Evolutionary conservation across 805 yeast genomes (phyloP).

Genomic region (Candida quercuum): DNA sequence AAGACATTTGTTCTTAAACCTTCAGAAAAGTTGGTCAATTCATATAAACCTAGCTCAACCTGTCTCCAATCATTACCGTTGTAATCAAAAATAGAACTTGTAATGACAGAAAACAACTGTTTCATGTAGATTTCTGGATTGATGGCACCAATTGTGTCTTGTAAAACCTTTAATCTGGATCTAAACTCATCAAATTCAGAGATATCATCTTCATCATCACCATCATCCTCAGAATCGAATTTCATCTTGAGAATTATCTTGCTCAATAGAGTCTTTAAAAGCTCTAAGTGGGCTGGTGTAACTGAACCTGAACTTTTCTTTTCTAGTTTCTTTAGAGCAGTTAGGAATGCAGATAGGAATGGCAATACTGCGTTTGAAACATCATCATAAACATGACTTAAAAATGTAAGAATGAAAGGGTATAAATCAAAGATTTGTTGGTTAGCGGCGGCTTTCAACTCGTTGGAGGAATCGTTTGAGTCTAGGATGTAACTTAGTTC

Average conservation of each 20-base stretch:
- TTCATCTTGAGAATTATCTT: constrained; percentile 75
- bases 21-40: constrained; percentile 75
- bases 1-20: constrained; percentile 73
- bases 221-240: constrained; percentile 71
- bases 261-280: constrained; percentile 58
- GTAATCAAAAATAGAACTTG: constrained; percentile 36
- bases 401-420: constrained; percentile 67
- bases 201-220: constrained; percentile 67
- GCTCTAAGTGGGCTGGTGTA: constrained; percentile 36
- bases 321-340: constrained; percentile 56
- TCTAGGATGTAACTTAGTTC: constrained; percentile 73
- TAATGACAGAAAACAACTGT: constrained; percentile 54
- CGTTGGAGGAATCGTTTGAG: constrained; percentile 37
- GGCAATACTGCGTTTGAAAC: constrained; percentile 80
- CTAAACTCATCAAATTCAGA: constrained; percentile 81
- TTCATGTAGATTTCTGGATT: constrained; percentile 58
- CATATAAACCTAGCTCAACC: constrained; percentile 81
- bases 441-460: constrained; percentile 34
- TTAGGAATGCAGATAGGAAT: constrained; percentile 67
- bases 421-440: constrained; percentile 54
- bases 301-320: constrained; percentile 34
- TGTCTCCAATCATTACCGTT: constrained; percentile 60
- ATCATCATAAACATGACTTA: constrained; percentile 85
- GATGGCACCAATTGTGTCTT: constrained; percentile 70
- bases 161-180: constrained; percentile 65